These are phyloP conservation scores for Haplosporangium gracile DNA, from an alignment of 192 early-diverging fungal species.

Conservation along the genomic window DNA sequence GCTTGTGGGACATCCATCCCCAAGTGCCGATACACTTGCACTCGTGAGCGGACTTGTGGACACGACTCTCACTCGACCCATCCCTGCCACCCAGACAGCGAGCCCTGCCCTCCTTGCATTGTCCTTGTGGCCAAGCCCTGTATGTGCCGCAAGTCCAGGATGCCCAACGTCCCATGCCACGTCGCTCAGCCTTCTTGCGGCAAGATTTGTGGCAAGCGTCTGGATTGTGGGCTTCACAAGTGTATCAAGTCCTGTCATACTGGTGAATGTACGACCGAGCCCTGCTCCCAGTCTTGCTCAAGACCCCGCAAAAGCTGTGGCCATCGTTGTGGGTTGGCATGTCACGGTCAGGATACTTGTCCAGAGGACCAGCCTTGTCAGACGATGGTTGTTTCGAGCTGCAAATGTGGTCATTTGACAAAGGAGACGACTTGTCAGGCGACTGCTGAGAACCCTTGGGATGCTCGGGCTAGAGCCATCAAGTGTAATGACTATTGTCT, in stretches of 20 bases:
- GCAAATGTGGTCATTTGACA: conserved; percentile 78
- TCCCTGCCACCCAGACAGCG: conserved; percentile 84
- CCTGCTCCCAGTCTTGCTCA: conserved; percentile 79
- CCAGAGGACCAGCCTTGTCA: conserved; percentile 79
- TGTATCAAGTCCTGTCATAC: conserved; percentile 89
- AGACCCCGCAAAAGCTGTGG: conserved; percentile 80
- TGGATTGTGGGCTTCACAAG: conserved; percentile 77
- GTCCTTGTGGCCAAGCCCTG: conserved; percentile 77
- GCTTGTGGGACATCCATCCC: conserved; percentile 84
- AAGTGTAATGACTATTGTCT: conserved; percentile 85
- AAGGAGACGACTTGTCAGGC: conserved; percentile 75
- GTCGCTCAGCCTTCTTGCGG: conserved; percentile 78
- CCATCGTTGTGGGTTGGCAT: conserved; percentile 77
- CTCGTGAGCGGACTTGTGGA: conserved; percentile 76
- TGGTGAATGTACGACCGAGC: conserved; percentile 70
- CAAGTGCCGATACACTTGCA: conserved; percentile 78
- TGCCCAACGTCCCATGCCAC: conserved; percentile 87
- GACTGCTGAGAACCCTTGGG: conserved; percentile 55
- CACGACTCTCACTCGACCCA: conserved; percentile 78
- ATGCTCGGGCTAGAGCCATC: conserved; percentile 56
- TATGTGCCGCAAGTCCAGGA: conserved; percentile 79
- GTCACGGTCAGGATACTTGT: conserved; percentile 83
- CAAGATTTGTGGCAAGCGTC: conserved; percentile 61
- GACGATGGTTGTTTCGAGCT: conserved; percentile 65
- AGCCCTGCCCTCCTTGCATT: conserved; percentile 90